Base-by-base conservation (phyloP, 2,329 filamentous ascomycete species). In the Pyrenochaeta sp. region DNA sequence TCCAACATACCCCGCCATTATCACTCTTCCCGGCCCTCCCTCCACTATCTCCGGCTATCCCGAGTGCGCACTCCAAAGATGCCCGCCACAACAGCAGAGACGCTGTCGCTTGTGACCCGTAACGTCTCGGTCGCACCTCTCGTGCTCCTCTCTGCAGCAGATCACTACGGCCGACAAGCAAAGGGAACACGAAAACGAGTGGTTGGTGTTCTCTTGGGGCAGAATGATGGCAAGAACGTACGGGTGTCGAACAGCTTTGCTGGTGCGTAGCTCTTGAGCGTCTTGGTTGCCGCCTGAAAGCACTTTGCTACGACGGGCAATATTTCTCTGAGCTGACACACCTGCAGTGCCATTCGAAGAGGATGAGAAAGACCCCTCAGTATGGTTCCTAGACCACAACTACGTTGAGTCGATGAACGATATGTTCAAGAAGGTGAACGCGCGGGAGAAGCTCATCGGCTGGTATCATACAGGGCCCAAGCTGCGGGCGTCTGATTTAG, bases 381-480 rank as follows among this genome's bases (percentile, higher is more conserved):
- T 99, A 75, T 99, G 95, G 95, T 99, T 98, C 77, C 81, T 99
- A 63, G 95, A 99, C 77, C 95, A 99, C 85, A 98, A 98, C 85
- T 99, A 97, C 73, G 91, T 99, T 78, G 95, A 99, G 80, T 91
- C 90, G 68, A 99, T 99, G 95, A 96, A 95, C 81, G 95, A 98
- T 79, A 99, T 99, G 95, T 99, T 99, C 86, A 99, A 99, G 84
- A 98, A 98, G 82, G 93, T 99, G 84, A 99, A 99, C 82, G 95
- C 95, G 57, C 85, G 91, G 61, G 95, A 99, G 82, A 98, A 98
- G 87, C 85, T 99, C 77, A 96, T 99, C 84, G 95, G 95, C 73
- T 99, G 95, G 95, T 99, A 99, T 79, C 95, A 99, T 80, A 96
- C 95, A 17, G 95, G 95, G 36, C 95, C 95, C 33, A 99, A 98